Percentiles rank a stretch among this genome's conserved stretches.
Conservation (phyloP, 2,329 filamentous ascomycete species). For the Rachicladosporium sp. region DNA sequence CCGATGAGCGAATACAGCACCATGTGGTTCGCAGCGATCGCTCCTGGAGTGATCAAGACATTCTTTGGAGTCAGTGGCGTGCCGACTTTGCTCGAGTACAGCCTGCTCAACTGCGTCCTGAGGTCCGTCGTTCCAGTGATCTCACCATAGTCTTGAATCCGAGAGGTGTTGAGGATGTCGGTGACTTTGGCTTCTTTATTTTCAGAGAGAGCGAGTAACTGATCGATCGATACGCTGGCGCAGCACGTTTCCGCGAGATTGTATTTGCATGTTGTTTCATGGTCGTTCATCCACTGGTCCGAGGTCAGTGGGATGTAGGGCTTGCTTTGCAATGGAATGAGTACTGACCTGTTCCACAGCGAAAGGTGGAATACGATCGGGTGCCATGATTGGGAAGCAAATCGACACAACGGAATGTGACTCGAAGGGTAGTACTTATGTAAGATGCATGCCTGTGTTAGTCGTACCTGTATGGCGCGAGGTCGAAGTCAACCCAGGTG, state of each 20-base stretch:
- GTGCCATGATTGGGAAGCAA: slow-evolving; percentile 6
- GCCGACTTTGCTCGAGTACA: slow-evolving; percentile 48
- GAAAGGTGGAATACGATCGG: slow-evolving; percentile 35
- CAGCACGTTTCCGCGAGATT: slow-evolving; percentile 75
- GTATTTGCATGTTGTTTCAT: slow-evolving; percentile 41
- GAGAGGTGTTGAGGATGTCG: slow-evolving; percentile 38
- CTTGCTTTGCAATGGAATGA: neutral
- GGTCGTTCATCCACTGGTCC: slow-evolving; percentile 43
- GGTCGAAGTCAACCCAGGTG: too few species aligned
- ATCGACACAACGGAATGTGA: neutral
- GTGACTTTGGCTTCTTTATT: slow-evolving; percentile 34
- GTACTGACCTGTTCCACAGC: slow-evolving; percentile 55
- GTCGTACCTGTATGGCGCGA: too few species aligned
- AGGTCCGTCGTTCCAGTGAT: slow-evolving; percentile 57
- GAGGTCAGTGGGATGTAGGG: neutral
- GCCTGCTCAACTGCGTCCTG: slow-evolving; percentile 49
- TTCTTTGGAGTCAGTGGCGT: slow-evolving; percentile 44
- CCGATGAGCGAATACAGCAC: slow-evolving; percentile 59
- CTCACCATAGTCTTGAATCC: slow-evolving; percentile 57
- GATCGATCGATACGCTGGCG: slow-evolving; percentile 59
- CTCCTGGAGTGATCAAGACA: slow-evolving; percentile 65
- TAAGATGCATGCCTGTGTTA: too few species aligned
- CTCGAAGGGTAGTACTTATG: neutral
- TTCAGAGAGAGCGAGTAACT: slow-evolving; percentile 49
- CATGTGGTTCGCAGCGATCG: slow-evolving; percentile 77